phyloP scores from a whole-genome alignment of 208 protist species.

The Jaenimonas drosophilae region DNA sequence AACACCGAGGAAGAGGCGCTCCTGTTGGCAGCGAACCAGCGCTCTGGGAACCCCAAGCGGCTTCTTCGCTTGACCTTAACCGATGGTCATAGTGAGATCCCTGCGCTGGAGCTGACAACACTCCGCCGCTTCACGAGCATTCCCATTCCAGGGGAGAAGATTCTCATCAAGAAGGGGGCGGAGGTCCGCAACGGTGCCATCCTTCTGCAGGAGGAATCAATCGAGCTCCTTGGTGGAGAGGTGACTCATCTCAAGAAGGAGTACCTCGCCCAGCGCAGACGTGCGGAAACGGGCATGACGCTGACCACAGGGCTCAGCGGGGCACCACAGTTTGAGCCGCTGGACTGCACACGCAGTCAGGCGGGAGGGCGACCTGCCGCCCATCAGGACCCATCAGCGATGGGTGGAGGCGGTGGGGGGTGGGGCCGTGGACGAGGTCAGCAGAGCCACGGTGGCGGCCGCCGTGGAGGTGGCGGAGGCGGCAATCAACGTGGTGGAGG shows the following conservation, averaged over 20 bases:
- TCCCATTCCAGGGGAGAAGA: constrained; percentile 64
- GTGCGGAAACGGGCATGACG: constrained; percentile 34
- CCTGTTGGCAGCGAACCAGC: constrained; percentile 29
- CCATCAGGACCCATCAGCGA: neutral
- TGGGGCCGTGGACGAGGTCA: neutral
- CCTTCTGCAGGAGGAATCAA: constrained; percentile 51
- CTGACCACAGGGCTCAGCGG: constrained; percentile 43
- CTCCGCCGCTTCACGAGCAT: constrained; percentile 43
- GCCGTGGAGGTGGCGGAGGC: constrained; percentile 1
- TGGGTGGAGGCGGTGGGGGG: neutral
- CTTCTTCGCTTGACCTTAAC: constrained; percentile 63
- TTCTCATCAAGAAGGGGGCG: constrained; percentile 45
- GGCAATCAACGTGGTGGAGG: neutral
- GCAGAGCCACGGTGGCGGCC: neutral
- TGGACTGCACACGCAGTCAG: constrained; percentile 14
- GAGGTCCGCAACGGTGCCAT: constrained; percentile 67
- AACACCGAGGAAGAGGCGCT: constrained; percentile 32
- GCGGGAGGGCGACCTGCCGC: neutral
- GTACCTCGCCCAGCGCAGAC: constrained; percentile 36
- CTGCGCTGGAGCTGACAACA: constrained; percentile 64
- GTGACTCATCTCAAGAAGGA: constrained; percentile 65
- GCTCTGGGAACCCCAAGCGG: constrained; percentile 28
- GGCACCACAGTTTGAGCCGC: constrained; percentile 60
- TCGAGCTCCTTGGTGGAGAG: constrained; percentile 51
- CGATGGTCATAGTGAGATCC: constrained; percentile 58